A percentile compares a stretch with the other conserved stretches of the same genome.
Evolutionary conservation across 768 basidiomycete genomes (phyloP).

Genomic region (Suillus cothurnatus): DNA sequence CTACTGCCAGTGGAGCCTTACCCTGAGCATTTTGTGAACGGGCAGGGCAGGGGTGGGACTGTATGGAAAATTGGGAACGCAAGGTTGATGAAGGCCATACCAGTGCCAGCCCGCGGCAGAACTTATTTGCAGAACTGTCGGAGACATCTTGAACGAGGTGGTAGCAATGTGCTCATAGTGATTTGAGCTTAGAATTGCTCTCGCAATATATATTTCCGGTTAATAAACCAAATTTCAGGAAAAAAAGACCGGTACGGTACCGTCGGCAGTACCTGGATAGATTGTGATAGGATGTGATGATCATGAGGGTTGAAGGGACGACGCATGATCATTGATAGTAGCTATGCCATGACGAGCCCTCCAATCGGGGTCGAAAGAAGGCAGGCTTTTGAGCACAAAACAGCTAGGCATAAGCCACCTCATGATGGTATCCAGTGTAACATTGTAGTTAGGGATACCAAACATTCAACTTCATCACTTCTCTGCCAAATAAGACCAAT

Average conservation of each 20-base stretch:
- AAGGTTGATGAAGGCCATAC: background rate
- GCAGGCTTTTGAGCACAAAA: background rate
- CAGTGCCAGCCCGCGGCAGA: background rate
- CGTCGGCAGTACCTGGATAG: background rate
- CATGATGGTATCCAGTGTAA: constrained; percentile 35
- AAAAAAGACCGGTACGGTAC: background rate
- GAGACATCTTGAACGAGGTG: background rate
- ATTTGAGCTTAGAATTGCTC: background rate
- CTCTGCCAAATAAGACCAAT: constrained; percentile 48
- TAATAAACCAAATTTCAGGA: background rate
- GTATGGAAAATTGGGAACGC: background rate
- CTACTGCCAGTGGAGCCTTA: background rate
- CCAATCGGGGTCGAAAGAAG: background rate
- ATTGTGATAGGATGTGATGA: background rate
- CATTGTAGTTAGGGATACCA: constrained; percentile 28
- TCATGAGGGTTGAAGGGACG: background rate
- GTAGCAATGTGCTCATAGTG: background rate
- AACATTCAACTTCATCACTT: constrained; percentile 41
- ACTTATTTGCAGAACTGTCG: background rate
- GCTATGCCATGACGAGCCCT: background rate
- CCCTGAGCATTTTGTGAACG: background rate
- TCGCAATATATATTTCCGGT: background rate
- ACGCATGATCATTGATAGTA: background rate
- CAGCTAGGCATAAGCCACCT: background rate
- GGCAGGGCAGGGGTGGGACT: background rate